These are phyloP conservation scores for Eucalyptus dawsonii DNA, from an alignment of 345 rosid genomes.

Conservation along the genomic window DNA sequence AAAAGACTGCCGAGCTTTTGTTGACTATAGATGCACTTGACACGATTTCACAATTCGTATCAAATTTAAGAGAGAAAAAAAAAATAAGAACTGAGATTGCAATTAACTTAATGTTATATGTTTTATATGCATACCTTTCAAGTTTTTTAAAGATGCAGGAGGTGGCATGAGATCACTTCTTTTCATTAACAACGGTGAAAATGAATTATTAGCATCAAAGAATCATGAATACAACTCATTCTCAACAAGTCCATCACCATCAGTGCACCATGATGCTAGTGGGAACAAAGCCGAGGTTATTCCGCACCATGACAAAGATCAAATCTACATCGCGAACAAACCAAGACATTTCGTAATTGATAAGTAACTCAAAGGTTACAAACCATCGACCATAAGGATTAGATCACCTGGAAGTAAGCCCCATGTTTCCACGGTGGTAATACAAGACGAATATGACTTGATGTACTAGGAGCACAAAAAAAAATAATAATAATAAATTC, in stretches of 20 bases:
- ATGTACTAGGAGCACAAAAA: background rate
- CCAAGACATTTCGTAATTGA: rapidly evolving
- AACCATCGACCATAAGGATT: background rate
- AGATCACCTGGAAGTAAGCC: background rate
- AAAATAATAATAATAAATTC: background rate
- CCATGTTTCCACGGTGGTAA: rapidly evolving
- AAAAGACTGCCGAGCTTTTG: background rate
- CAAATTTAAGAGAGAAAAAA: background rate
- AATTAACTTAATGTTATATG: background rate
- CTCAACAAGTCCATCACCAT: background rate
- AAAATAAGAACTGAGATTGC: background rate
- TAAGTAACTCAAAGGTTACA: background rate
- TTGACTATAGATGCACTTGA: background rate
- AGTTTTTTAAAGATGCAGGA: background rate
- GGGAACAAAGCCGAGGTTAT: background rate
- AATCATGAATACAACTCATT: background rate
- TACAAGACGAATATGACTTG: background rate
- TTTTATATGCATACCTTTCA: background rate
- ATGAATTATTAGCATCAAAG: background rate
- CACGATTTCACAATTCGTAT: background rate
- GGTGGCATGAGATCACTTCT: background rate
- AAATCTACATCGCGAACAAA: rapidly evolving
- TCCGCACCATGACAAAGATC: background rate
- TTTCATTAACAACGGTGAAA: background rate
- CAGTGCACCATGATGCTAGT: background rate